A percentile compares a stretch with the other conserved stretches of the same genome.
Conservation (phyloP, 2,329 filamentous ascomycete genomes). For the Bipolaris zeicola region DNA sequence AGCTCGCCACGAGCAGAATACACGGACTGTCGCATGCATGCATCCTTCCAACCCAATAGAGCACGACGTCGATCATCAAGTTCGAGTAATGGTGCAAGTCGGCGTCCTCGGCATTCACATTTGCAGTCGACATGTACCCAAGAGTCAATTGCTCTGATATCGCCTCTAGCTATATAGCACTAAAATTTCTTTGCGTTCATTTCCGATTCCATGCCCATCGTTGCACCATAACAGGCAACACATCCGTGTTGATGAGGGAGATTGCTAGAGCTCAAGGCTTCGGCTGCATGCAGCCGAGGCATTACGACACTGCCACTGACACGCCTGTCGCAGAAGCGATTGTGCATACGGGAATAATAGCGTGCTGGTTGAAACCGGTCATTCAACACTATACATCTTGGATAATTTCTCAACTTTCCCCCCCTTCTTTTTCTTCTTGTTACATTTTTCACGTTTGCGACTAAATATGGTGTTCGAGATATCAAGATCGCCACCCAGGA, state of each 20-base stretch:
- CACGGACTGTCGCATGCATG: constrained; percentile 4
- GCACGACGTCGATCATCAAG: background rate
- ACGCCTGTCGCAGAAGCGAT: constrained; percentile 1
- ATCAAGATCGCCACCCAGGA: constrained; percentile 4
- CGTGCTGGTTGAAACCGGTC: background rate
- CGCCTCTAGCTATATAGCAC: background rate
- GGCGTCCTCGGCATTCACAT: background rate
- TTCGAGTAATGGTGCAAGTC: background rate
- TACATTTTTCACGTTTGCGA: background rate
- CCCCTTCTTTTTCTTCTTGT: background rate
- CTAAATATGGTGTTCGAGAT: background rate
- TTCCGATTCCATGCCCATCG: background rate
- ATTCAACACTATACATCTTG: background rate
- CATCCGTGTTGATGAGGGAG: background rate
- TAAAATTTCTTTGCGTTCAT: background rate
- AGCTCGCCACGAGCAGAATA: background rate
- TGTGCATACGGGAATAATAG: constrained; percentile 5
- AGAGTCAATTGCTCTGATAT: background rate
- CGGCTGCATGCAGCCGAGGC: constrained; percentile 12
- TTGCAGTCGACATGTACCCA: background rate
- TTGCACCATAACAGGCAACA: background rate
- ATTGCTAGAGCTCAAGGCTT: constrained; percentile 1
- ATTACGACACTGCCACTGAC: constrained; percentile 6
- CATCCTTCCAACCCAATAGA: background rate
- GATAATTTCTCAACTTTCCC: background rate